These are phyloP conservation scores for Ustilago nuda DNA, from an alignment of 1,284 basidiomycete genomes.

Conservation along the genomic window DNA sequence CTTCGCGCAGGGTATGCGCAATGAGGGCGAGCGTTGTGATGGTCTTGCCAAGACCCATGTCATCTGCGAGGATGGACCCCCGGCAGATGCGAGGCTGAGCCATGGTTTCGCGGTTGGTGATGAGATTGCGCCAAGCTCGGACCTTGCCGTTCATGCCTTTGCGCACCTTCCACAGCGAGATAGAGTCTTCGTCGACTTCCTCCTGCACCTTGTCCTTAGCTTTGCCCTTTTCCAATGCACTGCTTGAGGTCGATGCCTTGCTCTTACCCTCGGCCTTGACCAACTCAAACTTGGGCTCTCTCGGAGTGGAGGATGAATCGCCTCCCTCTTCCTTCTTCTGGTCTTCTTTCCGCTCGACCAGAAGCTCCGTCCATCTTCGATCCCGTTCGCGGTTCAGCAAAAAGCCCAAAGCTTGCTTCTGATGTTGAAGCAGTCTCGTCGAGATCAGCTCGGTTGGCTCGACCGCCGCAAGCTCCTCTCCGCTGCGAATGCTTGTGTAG, in stretches of 20 bases:
- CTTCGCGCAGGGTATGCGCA: constrained; percentile 82
- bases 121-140: constrained; percentile 78
- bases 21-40: constrained; percentile 91
- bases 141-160: constrained; percentile 71
- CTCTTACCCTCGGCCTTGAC: constrained; percentile 18
- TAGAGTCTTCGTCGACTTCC: constrained; percentile 70
- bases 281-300: background rate
- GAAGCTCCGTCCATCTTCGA: constrained; percentile 50
- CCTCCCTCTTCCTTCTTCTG: background rate
- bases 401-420: constrained; percentile 97
- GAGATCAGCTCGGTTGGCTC: constrained; percentile 82
- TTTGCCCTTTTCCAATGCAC: background rate
- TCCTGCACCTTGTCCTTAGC: constrained; percentile 13
- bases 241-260: constrained; percentile 1
- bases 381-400: constrained; percentile 85
- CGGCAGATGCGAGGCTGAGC: constrained; percentile 78
- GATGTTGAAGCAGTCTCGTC: constrained; percentile 93
- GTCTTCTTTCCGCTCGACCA: constrained; percentile 22
- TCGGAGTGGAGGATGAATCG: background rate
- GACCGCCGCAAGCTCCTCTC: constrained; percentile 85
- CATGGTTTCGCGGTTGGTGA: constrained; percentile 82
- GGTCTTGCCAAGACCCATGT: constrained; percentile 95
- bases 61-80: constrained; percentile 82
- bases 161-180: constrained; percentile 81
- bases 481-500: constrained; percentile 86